phyloP scores from a whole-genome alignment of 768 basidiomycete genomes.

The Suillus decipiens region DNA sequence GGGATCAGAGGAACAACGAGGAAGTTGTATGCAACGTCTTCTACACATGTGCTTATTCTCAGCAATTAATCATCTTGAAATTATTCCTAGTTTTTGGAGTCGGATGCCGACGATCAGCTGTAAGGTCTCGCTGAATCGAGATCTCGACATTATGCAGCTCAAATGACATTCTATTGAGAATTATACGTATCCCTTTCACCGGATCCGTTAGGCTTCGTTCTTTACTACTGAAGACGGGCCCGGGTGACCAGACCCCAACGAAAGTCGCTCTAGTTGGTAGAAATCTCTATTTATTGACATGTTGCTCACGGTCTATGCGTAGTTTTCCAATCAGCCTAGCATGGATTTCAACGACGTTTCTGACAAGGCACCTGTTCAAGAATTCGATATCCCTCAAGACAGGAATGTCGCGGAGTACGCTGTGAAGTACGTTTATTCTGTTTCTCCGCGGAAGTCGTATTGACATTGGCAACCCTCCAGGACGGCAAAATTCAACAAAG shows the following conservation, averaged over 20 bases:
- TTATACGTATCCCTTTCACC: slow-evolving; percentile 85
- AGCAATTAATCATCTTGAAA: background rate
- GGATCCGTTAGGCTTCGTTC: slow-evolving; percentile 83
- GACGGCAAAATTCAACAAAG: slow-evolving; percentile 82
- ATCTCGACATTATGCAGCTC: slow-evolving; percentile 7
- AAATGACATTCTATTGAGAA: slow-evolving; percentile 45
- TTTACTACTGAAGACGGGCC: slow-evolving; percentile 83
- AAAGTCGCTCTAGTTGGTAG: slow-evolving; percentile 67
- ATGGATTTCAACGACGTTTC: slow-evolving; percentile 80
- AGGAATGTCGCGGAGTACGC: slow-evolving; percentile 84
- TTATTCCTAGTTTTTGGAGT: slow-evolving; percentile 68
- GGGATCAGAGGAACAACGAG: slow-evolving; percentile 78
- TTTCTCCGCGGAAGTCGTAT: background rate
- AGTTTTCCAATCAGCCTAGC: slow-evolving; percentile 79
- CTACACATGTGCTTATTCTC: slow-evolving; percentile 7
- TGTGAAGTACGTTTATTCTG: slow-evolving; percentile 54
- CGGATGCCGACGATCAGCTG: slow-evolving; percentile 92
- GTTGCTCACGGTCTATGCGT: background rate
- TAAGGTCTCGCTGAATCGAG: slow-evolving; percentile 34
- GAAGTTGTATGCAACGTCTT: slow-evolving; percentile 47
- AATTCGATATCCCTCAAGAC: slow-evolving; percentile 67
- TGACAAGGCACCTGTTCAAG: slow-evolving; percentile 66
- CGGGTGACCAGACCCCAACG: slow-evolving; percentile 72
- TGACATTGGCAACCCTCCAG: slow-evolving; percentile 38
- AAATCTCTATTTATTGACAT: background rate